Base-by-base conservation (phyloP, 305 asterid species). In the Rubia peregrina region DNA sequence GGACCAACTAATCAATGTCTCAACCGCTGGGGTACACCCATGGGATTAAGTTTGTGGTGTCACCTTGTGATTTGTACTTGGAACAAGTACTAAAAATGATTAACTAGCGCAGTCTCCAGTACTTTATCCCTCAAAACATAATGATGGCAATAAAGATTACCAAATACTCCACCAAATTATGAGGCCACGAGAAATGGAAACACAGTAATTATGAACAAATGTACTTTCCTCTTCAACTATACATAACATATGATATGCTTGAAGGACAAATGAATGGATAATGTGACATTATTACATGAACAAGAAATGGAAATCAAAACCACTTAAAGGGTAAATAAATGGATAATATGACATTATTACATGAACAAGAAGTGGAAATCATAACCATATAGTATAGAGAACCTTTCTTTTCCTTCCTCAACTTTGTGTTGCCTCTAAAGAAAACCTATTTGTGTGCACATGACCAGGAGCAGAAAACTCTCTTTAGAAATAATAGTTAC, bases 91-190 rank as follows among this genome's bases (percentile, higher is more conserved):
- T 61, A 13, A 10, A 61, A 68, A 65, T 74, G 57, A 57, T 71
- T 71, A 68, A 38, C n/a, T 69, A 57, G 44, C 17, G 80, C 48
- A 38, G 56, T 63, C 62, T 42, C 38, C 19, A 7, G 9, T 16
- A 40, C 73, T 76, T 79, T 69, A 72, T 73, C 68, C 83, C 69
- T 72, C 70, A 75, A 38, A 62, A 69, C 62, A 75, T 22, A 63
- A 75, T 61, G 67, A 69, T 63, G 65, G 43, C 12, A 55, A 69
- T 62, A 16, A 48, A 60, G 77, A 68, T 68, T 61, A 68, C 60
- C 38, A 5, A 68, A 60, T 57, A 60, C 77, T 68, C 64, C 11
- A 68, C 64, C 56, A 13, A 56, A 61, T 68, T 60, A 74, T 68
- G 22, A 68, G 66, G 73, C 9, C 66, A 22, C 11, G 3, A 40